Evolutionary conservation across 306 rosid genomes (phyloP).

Genomic region (Astragalus glycyphyllos): DNA sequence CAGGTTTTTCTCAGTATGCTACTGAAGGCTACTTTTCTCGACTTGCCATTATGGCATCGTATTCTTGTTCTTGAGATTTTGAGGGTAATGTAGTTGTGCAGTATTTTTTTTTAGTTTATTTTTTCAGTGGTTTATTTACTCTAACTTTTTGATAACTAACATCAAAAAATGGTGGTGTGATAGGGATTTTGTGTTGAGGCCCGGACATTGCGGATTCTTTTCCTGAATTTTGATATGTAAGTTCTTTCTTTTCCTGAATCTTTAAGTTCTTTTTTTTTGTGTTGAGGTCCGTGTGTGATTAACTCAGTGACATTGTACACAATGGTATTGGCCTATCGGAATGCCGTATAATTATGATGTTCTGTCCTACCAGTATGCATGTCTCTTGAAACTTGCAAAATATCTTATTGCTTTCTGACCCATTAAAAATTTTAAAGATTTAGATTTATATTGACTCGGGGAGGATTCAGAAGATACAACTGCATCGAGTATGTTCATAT

Average conservation of each 20-base stretch:
- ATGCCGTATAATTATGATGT: slow-evolving; percentile 8
- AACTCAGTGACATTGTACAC: slow-evolving; percentile 24
- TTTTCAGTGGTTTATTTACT: slow-evolving; percentile 36
- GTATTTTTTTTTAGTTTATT: slow-evolving; percentile 22
- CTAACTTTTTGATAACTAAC: slow-evolving; percentile 35
- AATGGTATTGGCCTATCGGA: slow-evolving; percentile 32
- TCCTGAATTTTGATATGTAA: slow-evolving; percentile 93
- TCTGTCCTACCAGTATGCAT: slow-evolving; percentile 7
- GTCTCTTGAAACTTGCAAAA: slow-evolving; percentile 18
- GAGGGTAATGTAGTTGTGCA: slow-evolving; percentile 70
- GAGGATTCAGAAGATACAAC: slow-evolving; percentile 3
- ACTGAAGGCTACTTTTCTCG: slow-evolving; percentile 92
- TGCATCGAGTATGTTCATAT: background rate
- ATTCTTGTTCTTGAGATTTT: slow-evolving; percentile 97
- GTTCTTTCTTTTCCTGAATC: slow-evolving; percentile 84
- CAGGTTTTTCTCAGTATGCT: slow-evolving; percentile 99
- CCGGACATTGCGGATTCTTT: slow-evolving; percentile 85
- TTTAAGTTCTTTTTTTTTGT: too few relatives aligned
- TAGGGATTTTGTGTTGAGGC: slow-evolving; percentile 98
- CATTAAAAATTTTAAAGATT: slow-evolving; percentile 31
- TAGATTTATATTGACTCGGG: slow-evolving; percentile 8
- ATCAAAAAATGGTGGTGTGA: slow-evolving; percentile 41
- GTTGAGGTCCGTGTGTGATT: background rate
- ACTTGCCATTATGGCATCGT: slow-evolving; percentile 98
- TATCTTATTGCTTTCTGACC: slow-evolving; percentile 13